Conservation (phyloP, 352 stramenopile species). For the Phytophthora sp. region DNA sequence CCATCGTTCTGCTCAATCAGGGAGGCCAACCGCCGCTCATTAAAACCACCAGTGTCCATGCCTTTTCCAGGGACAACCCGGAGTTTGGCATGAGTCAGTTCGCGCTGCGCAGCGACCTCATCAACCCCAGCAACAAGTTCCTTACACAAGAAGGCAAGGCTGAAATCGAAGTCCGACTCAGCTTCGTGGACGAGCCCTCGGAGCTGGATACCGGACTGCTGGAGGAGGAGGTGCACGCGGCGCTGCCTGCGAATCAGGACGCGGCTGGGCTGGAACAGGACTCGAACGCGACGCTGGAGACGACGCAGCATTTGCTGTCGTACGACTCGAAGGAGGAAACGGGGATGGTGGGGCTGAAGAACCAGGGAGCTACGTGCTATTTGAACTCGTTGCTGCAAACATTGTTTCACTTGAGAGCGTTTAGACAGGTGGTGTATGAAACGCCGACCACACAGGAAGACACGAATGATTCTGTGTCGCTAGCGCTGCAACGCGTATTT, state of each 20-base stretch:
- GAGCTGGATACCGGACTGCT: slow-evolving; percentile 34
- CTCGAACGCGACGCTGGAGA: slow-evolving; percentile 10
- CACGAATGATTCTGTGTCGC: slow-evolving; percentile 82
- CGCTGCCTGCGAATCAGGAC: background rate
- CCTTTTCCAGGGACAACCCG: slow-evolving; percentile 52
- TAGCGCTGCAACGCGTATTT: slow-evolving; percentile 87
- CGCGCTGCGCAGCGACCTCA: slow-evolving; percentile 44
- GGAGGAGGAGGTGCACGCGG: slow-evolving; percentile 7
- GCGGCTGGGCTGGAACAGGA: background rate
- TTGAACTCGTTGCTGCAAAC: slow-evolving; percentile 95
- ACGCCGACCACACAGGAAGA: slow-evolving; percentile 81
- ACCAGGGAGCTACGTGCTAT: slow-evolving; percentile 93
- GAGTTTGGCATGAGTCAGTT: slow-evolving; percentile 71
- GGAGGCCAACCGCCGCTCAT: slow-evolving; percentile 21
- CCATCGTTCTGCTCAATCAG: slow-evolving; percentile 55
- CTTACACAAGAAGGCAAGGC: slow-evolving; percentile 51
- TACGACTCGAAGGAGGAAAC: slow-evolving; percentile 88
- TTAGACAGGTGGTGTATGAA: slow-evolving; percentile 87
- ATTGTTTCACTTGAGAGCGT: slow-evolving; percentile 88
- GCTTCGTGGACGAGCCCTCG: slow-evolving; percentile 27
- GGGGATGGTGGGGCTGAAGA: slow-evolving; percentile 89
- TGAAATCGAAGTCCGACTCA: slow-evolving; percentile 54
- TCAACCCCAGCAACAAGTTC: slow-evolving; percentile 54
- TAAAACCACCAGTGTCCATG: slow-evolving; percentile 51
- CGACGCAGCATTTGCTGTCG: slow-evolving; percentile 39